Base-by-base conservation (phyloP, 164 flowering plant genomes). In the Nymphaea thermarum region DNA sequence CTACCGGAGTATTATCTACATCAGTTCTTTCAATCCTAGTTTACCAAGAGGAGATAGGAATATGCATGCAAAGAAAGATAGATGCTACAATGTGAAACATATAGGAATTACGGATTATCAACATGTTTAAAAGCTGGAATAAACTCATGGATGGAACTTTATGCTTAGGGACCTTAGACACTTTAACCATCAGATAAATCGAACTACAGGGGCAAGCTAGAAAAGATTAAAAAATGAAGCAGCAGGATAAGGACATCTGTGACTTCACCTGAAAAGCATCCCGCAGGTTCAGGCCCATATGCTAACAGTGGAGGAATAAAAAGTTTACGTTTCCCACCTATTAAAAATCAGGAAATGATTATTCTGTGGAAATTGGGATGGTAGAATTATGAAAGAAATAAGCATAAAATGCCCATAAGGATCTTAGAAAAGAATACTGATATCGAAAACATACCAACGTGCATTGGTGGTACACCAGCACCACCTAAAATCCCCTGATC, bases 281-380 rank as follows among this genome's bases (percentile, higher is more conserved):
- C 98, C 15, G 98, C 98, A 61, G 98, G 89, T 77, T 93, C 98
- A 66, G 97, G 94, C 11, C 98, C 98, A 73, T 93, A 89, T 3
- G 97, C 98, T 70, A 93, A 75, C 4, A 84, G 67, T 47, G 97
- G 94, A 74, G 98, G 98, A 74, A 93, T 93, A 57, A 70, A 79
- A 74, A 90, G 94, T 76, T 86, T 90, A 44, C 98, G 88, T 68
- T 84, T 89, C 57, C 96, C 98, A 69, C 97, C 96, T 93, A 81
- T n/a, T 16, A 45, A 64, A 62, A 17, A 64, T 15, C 14, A 18
- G 17, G 4, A 65, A 15, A 42, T 8, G 55, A 44, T 44, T 11
- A 60, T 42, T 57, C 69, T 53, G 12, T 47, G 7, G 12, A 6
- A 47, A 6, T 47, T 47, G 12, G 14, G 62, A 43, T 17, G 2